Evolutionary conservation across 306 rosid genomes (phyloP), one percentile per base, ranked within the genome.

Genomic region (Quillaja saponaria): DNA sequence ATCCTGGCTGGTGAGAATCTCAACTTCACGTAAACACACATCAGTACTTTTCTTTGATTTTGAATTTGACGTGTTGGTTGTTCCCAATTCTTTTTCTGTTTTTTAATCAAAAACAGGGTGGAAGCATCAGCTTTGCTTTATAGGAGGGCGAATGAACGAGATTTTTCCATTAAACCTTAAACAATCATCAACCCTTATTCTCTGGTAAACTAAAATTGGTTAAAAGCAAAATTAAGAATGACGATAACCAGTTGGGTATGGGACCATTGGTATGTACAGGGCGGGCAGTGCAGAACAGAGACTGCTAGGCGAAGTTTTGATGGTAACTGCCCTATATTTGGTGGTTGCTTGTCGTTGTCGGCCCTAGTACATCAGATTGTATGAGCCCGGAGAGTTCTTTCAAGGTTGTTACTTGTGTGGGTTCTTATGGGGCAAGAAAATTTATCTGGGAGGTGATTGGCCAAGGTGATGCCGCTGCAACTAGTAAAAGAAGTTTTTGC

Each of bases 81-180:
- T 71, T 21, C 35, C 57, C 55, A n/a, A 3, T 25, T 58, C 61
- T 17, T 18, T 35, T 8, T 14, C 9, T n/a, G n/a, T n/a, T n/a
- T n/a, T n/a, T n/a, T n/a, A n/a, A 13, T 13, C 20, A 46, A 71
- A 71, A 76, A 71, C 97, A 94, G 99, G 99, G 89, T 94, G 81
- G 99, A 94, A 80, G 99, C 99, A 71, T 94, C 99, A 3, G 85
- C 99, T 66, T 79, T 94, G 87, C 99, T 94, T 61, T 94, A 94
- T 58, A 82, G 99, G 91, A 83, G 99, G 85, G 95, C 90, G 42
- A 92, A 78, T 49, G 99, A 92, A 73, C 96, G 80, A 76, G 96
- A 92, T 52, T 92, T 92, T 76, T 75, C 87, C 78, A 76, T 87
- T 64, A 92, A 89, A 92, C 78, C 81, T 66, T 74, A 78, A 77